Conservation (phyloP, 257 asterid species). For the Solanum chmielewskii region DNA sequence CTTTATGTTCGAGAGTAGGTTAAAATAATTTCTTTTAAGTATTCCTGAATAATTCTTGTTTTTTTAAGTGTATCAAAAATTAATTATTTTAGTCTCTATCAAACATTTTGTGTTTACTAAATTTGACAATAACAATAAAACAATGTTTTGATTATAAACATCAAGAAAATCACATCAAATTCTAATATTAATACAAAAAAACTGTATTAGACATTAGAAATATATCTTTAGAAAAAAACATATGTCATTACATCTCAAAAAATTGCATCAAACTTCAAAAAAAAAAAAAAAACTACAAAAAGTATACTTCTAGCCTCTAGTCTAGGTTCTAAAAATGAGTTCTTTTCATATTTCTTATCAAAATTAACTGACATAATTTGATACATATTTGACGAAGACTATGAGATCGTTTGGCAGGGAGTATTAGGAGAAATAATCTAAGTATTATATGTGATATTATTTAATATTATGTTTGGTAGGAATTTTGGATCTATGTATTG, state of each 20-base stretch:
- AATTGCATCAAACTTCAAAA: neutral
- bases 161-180: neutral
- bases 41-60: neutral
- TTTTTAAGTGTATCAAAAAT: neutral
- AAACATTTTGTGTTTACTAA: neutral
- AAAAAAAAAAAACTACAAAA: neutral
- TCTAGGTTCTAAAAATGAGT: too few species aligned
- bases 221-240: neutral
- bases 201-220: neutral
- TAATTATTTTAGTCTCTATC: neutral
- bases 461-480: too few species aligned
- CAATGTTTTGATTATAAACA: neutral
- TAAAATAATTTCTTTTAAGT: neutral
- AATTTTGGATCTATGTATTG: fast-evolving
- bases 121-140: neutral
- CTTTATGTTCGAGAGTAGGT: neutral
- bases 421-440: too few species aligned
- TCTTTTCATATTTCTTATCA: neutral
- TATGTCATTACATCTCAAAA: neutral
- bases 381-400: neutral
- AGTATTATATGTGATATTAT: too few species aligned
- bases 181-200: neutral
- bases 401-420: too few species aligned
- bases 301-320: too few species aligned
- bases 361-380: neutral